Percentiles rank a stretch among this genome's conserved stretches.
Evolutionary conservation across 1,284 basidiomycete species (phyloP).

Genomic region (Ustilago tritici): DNA sequence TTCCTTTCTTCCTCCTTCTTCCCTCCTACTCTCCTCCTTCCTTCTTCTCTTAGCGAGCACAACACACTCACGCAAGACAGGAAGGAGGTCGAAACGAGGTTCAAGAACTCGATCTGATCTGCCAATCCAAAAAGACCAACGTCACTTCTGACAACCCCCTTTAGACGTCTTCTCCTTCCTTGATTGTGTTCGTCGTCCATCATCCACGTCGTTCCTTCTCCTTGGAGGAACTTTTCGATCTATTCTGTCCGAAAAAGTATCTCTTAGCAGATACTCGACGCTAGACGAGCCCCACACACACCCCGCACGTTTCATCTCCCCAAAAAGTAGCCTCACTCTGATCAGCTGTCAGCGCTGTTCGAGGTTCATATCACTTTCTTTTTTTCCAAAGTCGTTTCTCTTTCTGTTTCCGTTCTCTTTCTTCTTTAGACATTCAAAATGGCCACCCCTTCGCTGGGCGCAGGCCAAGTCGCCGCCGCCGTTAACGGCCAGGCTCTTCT

Average conservation of each 20-base stretch:
- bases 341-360: conserved; percentile 28
- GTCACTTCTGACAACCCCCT: conserved; percentile 33
- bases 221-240: background rate
- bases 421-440: conserved; percentile 26
- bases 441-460: conserved; percentile 57
- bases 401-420: background rate
- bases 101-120: conserved; percentile 52
- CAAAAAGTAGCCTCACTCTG: conserved; percentile 49
- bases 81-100: conserved; percentile 58
- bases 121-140: conserved; percentile 47
- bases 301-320: conserved; percentile 1
- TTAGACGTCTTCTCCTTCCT: conserved; percentile 34
- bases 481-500: conserved; percentile 40
- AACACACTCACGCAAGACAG: conserved; percentile 53
- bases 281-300: conserved; percentile 11
- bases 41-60: conserved; percentile 57
- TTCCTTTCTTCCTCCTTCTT: conserved; percentile 53
- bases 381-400: conserved; percentile 12
- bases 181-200: conserved; percentile 48
- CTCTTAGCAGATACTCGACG: conserved; percentile 13
- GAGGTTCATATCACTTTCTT: conserved; percentile 43
- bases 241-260: background rate
- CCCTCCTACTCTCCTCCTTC: conserved; percentile 44
- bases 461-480: conserved; percentile 46
- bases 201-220: conserved; percentile 23